These are phyloP conservation scores for Royoungia palumana DNA, from an alignment of 768 basidiomycete genomes.

Conservation along the genomic window DNA sequence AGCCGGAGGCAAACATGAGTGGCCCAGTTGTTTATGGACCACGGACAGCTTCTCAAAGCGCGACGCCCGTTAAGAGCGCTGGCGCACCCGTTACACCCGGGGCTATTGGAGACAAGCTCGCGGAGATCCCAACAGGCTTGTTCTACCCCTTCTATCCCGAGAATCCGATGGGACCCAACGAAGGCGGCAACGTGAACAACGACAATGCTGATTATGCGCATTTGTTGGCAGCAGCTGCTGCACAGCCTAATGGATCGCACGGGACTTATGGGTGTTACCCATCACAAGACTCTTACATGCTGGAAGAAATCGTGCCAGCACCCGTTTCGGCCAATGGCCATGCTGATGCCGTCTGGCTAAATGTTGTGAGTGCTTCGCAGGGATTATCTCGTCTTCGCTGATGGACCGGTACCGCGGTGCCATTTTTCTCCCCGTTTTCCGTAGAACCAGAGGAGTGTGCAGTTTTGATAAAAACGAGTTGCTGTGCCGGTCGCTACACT, in stretches of 20 bases:
- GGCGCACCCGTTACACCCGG: constrained; percentile 21
- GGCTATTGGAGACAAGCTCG: constrained; percentile 39
- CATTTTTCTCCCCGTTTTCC: background rate
- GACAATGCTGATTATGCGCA: constrained; percentile 43
- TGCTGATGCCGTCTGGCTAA: constrained; percentile 40
- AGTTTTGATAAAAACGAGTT: constrained; percentile 16
- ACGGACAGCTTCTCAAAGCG: constrained; percentile 25
- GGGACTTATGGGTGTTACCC: constrained; percentile 53
- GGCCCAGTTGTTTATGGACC: constrained; percentile 27
- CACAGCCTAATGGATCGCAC: constrained; percentile 50
- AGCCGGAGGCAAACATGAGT: constrained; percentile 27
- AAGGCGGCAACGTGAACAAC: constrained; percentile 13
- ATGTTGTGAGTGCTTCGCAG: constrained; percentile 39
- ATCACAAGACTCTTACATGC: constrained; percentile 62
- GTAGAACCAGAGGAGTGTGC: constrained; percentile 25
- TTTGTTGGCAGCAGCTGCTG: constrained; percentile 56
- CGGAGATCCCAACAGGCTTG: constrained; percentile 62
- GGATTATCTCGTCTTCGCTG: constrained; percentile 30
- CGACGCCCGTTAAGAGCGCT: constrained; percentile 27
- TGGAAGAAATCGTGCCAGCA: constrained; percentile 58
- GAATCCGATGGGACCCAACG: constrained; percentile 31
- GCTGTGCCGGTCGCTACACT: background rate
- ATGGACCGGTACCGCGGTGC: constrained; percentile 19
- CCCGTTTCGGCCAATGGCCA: constrained; percentile 30
- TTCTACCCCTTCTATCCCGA: constrained; percentile 83